Base-by-base conservation (phyloP, 768 basidiomycete genomes). In the Leccinellum luteum region DNA sequence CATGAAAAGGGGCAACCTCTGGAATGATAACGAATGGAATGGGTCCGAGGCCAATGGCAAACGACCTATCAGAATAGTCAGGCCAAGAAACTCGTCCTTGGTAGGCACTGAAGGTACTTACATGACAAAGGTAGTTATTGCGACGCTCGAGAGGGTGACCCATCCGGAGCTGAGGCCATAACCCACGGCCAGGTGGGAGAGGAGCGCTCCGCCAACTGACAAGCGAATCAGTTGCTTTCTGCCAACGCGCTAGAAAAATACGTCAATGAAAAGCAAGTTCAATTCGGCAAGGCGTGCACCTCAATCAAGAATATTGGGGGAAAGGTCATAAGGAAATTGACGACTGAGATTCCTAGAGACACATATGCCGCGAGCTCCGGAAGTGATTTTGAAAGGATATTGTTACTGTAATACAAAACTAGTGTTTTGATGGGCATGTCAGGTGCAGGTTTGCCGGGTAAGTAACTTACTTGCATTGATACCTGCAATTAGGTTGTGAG, bases 401-500 rank as follows among this genome's bases (percentile, higher is more conserved):
- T 83, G 63, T 92, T 94, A 73, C 89, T 92, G 74, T 95, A 96
- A 71, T 94, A 96, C 54, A 96, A 78, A 27, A 96, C 94, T 87
- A 68, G 27, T 28, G 57, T 30, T 28, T 23, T n/a, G 23, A 53
- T 61, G 57, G 56, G 53, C 35, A 49, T 14, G 3, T 19, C 14
- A 51, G 10, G 28, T 8, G 27, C 6, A 23, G 51, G 21, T 31
- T 44, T 59, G 35, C 44, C 19, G 19, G 21, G 51, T 4, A 28
- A 49, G 41, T n/a, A 25, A 47, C 64, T 63, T 61, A 84, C 87
- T 82, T 66, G 88, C 89, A 69, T 91, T 92, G 66, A 92, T 86
- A 17, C 90, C 90, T 89, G 54, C 50, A 10, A 6, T 47, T 32
- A 51, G 55, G 54, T 30, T 13, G 50, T 63, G 3, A 67, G 55